Evolutionary conservation across 73 alveolate species (phyloP).

Genomic region (Paramecium sexaurelia): DNA sequence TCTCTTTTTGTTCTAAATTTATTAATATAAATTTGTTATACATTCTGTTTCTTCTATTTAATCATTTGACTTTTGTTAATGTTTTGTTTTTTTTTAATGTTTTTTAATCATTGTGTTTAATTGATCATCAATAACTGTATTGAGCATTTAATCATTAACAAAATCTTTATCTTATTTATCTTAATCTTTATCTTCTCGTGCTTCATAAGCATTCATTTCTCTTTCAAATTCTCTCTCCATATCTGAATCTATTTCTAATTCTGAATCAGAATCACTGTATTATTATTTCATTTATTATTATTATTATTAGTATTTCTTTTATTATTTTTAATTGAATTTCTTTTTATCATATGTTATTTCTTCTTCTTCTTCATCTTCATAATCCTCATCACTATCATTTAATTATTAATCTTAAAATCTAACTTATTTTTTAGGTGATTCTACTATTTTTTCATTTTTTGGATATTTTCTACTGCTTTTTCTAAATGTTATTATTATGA

Average conservation of each 20-base stretch:
- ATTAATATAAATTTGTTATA: neutral
- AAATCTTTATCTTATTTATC: neutral
- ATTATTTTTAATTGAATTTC: neutral
- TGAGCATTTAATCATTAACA: neutral
- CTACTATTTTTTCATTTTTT: neutral
- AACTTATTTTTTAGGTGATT: neutral
- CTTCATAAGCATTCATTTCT: slow-evolving; percentile 16
- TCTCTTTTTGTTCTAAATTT: neutral
- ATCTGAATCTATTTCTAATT: neutral
- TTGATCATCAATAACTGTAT: slow-evolving; percentile 2
- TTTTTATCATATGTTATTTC: slow-evolving; percentile 24
- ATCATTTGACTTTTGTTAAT: neutral
- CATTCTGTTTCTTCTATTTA: neutral
- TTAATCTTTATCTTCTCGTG: neutral
- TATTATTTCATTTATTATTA: neutral
- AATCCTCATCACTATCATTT: neutral
- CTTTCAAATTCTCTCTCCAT: slow-evolving; percentile 27
- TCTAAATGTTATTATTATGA: neutral
- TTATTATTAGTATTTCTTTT: neutral
- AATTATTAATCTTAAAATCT: neutral
- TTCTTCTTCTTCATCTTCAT: neutral
- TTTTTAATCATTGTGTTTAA: neutral
- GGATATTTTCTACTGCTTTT: neutral
- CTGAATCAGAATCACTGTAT: neutral
- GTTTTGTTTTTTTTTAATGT: neutral